phyloP scores from a whole-genome alignment of 441 rosid genomes.

The Arabidopsis lyrata region DNA sequence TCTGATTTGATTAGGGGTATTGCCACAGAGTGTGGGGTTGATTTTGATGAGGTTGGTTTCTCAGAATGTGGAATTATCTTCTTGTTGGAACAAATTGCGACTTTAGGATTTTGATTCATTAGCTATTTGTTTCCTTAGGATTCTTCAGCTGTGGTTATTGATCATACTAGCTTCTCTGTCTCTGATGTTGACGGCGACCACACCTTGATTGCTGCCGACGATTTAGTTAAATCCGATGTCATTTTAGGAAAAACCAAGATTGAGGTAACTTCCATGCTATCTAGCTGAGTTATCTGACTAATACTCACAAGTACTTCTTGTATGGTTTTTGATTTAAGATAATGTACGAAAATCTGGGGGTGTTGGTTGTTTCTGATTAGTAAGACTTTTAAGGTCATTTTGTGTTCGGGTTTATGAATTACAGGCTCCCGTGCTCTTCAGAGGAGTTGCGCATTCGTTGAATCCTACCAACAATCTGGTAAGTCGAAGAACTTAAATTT shows the following conservation, averaged over 20 bases:
- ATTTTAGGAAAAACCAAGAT: conserved; percentile 69
- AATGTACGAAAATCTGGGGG: background rate
- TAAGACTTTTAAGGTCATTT: background rate
- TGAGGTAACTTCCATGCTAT: conserved; percentile 51
- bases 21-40: conserved; percentile 83
- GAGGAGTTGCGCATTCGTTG: conserved; percentile 83
- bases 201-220: conserved; percentile 71
- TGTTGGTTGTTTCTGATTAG: background rate
- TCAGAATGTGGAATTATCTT: conserved; percentile 3
- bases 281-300: background rate
- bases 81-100: background rate
- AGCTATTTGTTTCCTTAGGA: conserved; percentile 53
- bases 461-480: conserved; percentile 78
- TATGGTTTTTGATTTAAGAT: conserved; percentile 13
- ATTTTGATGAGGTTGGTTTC: conserved; percentile 74
- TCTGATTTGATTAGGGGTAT: conserved; percentile 74
- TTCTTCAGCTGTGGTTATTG: conserved; percentile 74
- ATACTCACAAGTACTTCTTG: background rate
- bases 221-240: conserved; percentile 66
- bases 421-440: conserved; percentile 83
- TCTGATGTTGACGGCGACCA: conserved; percentile 74
- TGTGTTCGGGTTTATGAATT: conserved; percentile 26
- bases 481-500: conserved; percentile 31
- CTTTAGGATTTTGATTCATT: conserved; percentile 13
- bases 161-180: conserved; percentile 69